Evolutionary conservation across 768 basidiomycete genomes (phyloP), one percentile per base, ranked within the genome.

Genomic region (Cubamyces lactineus): DNA sequence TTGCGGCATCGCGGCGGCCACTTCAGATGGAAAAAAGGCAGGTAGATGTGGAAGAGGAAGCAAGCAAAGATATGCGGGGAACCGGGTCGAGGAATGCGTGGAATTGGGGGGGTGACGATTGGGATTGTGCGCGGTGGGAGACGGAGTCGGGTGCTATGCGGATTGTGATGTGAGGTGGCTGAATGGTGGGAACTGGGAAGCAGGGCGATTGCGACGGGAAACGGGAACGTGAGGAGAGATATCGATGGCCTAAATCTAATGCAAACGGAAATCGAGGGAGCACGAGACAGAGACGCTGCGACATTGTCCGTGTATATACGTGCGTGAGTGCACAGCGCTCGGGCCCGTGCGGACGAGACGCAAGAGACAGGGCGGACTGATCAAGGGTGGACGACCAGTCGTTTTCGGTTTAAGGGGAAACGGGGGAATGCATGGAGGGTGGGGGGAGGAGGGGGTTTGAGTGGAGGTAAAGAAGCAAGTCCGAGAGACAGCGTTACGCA

Each of bases 261-360:
- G 54, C 12, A n/a, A 42, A 19, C 24, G 6, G 23, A 46, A 46
- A 28, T 19, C 23, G 17, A 16, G 13, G 19, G 13, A 9, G 13
- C 21, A 46, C 39, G 23, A 49, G 40, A 41, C 9, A 40, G 54
- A 52, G 48, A 28, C 61, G 61, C 54, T 41, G 50, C 54, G 43
- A 50, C 54, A 39, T 17, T 42, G 61, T 62, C 54, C 54, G 55
- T 62, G 61, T 57, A 62, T 62, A 62, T 60, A 34, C 34, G 34
- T 34, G 34, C 34, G 34, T 34, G 50, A 49, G 45, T 57, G 55
- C 55, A 51, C 34, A 43, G 55, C 55, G 34, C 34, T 51, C 47
- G 47, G 28, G 40, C 54, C 40, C 40, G 61, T 41, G 47, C n/a
- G 24, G 19, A 2, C 9, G 28, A 6, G 19, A 26, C 13, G 30